Conservation (phyloP, 441 rosid genomes). For the Corymbia calophylla region DNA sequence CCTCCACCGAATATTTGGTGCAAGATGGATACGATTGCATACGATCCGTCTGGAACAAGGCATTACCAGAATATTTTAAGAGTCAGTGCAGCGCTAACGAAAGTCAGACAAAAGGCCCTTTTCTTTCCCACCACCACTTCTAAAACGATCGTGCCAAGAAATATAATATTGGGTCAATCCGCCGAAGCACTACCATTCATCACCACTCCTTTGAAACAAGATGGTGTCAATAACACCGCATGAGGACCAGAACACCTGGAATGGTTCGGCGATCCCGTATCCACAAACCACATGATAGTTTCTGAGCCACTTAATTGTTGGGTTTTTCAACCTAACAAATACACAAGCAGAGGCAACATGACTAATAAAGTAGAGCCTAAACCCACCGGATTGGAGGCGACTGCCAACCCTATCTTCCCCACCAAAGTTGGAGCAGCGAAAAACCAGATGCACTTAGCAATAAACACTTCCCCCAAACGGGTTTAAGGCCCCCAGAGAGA, state of each 20-base stretch:
- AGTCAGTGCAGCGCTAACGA: background rate
- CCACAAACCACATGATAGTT: background rate
- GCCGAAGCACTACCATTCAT: background rate
- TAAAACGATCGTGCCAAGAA: background rate
- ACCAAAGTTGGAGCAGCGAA: background rate
- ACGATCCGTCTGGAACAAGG: background rate
- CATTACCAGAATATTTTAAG: background rate
- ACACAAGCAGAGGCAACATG: background rate
- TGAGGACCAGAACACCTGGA: background rate
- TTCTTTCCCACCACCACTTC: background rate
- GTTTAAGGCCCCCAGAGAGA: background rate
- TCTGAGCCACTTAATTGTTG: background rate
- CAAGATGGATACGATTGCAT: background rate
- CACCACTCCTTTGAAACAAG: background rate
- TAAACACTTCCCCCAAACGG: background rate
- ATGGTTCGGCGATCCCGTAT: background rate
- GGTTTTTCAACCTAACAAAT: background rate
- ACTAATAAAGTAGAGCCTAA: background rate
- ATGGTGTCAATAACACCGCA: background rate
- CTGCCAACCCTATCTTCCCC: background rate
- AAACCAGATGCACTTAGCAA: background rate
- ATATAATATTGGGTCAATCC: background rate
- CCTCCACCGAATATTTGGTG: background rate
- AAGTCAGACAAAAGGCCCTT: background rate
- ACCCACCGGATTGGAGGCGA: background rate